Evolutionary conservation across 2,329 filamentous ascomycete species (phyloP), one percentile per base, ranked within the genome.

Genomic region (Botryotinia narcissicola): DNA sequence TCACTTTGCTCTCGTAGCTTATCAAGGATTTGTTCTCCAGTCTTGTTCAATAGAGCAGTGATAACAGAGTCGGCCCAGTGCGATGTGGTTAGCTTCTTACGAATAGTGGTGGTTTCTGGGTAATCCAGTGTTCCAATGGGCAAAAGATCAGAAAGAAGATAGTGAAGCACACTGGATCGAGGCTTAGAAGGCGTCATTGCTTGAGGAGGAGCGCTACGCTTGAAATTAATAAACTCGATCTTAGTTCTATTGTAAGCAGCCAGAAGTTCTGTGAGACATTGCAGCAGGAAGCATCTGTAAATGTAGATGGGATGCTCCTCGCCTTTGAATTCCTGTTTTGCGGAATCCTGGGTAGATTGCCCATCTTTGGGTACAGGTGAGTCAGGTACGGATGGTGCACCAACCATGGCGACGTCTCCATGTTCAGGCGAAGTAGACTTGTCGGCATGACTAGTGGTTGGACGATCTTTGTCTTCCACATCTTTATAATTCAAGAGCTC

Each of bases 191-290:
- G 96, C 1, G 96, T 98, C 75, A 83, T 81, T 18, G 91, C 91
- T 78, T 93, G 91, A 62, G 94, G 88, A 64, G 95, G 93, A 10
- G 93, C 92, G 80, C 95, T 97, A 75, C 95, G 91, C 77, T 97
- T 98, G 84, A 98, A 99, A 82, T 98, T 98, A 85, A 99, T 98
- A 81, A 99, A 98, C 81, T 99, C 97, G 61, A 99, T 90, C 86
- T 99, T 99, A 14, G 94, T 93, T 71, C 94, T 91, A 78, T 94
- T 97, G 84, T 98, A 99, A 79, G 92, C 97, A 73, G 93, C 91
- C 22, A 99, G 86, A 22, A 99, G 88, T 82, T 99, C 96, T 0
- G 94, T 91, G 57, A 99, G 85, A 79, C 95, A 97, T 80, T 96
- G 94, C 46, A 99, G 87, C 70, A 99, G 85, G 84, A 98, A 98